A percentile compares a stretch with the other conserved stretches of the same genome.
These are phyloP conservation scores for Stagonosporopsis cucurbitacearum DNA, from an alignment of 2,329 filamentous ascomycete genomes.

Conservation along the genomic window DNA sequence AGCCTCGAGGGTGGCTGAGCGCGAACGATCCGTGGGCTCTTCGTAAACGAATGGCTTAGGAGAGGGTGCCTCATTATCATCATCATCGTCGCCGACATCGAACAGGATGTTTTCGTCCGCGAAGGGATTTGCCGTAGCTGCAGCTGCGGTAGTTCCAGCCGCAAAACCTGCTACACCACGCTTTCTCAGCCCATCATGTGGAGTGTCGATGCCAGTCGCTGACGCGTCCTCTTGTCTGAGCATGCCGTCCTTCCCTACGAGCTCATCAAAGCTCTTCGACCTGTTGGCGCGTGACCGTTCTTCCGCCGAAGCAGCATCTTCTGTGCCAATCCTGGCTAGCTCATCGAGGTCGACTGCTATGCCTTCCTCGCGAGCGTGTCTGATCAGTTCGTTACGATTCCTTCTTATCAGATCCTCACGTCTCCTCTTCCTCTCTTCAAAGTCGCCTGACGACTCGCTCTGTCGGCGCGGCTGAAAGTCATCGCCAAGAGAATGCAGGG, in stretches of 20 bases:
- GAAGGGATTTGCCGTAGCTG: conserved; percentile 52
- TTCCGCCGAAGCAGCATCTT: conserved; percentile 34
- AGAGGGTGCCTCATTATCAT: conserved; percentile 41
- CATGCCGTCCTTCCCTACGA: conserved; percentile 51
- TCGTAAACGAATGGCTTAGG: conserved; percentile 36
- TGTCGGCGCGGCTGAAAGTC: conserved; percentile 58
- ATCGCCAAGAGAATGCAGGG: conserved; percentile 65
- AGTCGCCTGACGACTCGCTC: conserved; percentile 43
- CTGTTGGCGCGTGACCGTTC: conserved; percentile 27
- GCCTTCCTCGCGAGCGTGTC: conserved; percentile 47
- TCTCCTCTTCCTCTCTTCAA: conserved; percentile 36
- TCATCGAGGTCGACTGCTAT: conserved; percentile 52
- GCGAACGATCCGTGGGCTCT: conserved; percentile 21
- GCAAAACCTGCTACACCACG: conserved; percentile 48
- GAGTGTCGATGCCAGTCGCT: conserved; percentile 32
- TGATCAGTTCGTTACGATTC: conserved; percentile 47
- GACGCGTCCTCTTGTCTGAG: conserved; percentile 39
- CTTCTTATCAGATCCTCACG: conserved; percentile 43
- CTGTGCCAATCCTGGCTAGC: conserved; percentile 43
- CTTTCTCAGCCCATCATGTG: conserved; percentile 30
- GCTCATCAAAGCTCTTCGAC: conserved; percentile 48
- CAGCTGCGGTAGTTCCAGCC: conserved; percentile 47
- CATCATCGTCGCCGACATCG: conserved; percentile 47
- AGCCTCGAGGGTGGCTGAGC: conserved; percentile 39
- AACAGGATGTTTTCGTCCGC: conserved; percentile 53